These are phyloP conservation scores for Colletotrichum sp. DNA, from an alignment of 2,329 filamentous ascomycete genomes.

Conservation along the genomic window DNA sequence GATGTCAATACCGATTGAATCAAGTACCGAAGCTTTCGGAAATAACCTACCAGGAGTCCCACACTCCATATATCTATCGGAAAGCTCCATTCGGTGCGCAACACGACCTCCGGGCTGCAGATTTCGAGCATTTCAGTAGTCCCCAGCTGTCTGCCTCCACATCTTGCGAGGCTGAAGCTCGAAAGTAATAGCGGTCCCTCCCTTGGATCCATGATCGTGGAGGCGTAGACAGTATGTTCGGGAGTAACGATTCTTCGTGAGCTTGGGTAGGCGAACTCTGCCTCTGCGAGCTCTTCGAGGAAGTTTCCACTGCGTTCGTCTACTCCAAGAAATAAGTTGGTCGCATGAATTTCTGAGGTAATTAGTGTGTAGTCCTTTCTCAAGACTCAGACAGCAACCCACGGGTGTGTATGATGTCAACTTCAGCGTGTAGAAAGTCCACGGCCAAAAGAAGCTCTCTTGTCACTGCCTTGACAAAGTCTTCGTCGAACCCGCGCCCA, in stretches of 20 bases:
- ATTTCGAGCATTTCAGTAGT: not conserved
- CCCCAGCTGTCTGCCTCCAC: not conserved
- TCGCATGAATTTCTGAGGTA: not conserved
- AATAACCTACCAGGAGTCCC: not conserved
- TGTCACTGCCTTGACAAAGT: not conserved
- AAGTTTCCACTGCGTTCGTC: not conserved
- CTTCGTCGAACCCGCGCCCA: not conserved
- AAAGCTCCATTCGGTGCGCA: not conserved
- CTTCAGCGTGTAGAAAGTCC: not conserved
- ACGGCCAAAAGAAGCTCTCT: not conserved
- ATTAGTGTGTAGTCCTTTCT: not conserved
- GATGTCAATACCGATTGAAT: not conserved
- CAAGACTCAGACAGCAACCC: not conserved
- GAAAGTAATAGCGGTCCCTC: not conserved
- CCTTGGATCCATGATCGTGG: not conserved
- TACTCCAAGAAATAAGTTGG: not conserved
- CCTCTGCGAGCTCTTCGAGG: not conserved
- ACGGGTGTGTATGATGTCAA: not conserved
- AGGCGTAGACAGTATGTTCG: not conserved
- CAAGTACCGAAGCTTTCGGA: not conserved
- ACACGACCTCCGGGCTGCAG: not conserved
- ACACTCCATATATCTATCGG: not conserved
- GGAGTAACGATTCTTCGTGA: not conserved
- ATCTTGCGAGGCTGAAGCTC: not conserved
- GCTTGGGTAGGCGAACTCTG: not conserved